phyloP scores from a whole-genome alignment of 148 eudicot species.

The Cornus suecica region DNA sequence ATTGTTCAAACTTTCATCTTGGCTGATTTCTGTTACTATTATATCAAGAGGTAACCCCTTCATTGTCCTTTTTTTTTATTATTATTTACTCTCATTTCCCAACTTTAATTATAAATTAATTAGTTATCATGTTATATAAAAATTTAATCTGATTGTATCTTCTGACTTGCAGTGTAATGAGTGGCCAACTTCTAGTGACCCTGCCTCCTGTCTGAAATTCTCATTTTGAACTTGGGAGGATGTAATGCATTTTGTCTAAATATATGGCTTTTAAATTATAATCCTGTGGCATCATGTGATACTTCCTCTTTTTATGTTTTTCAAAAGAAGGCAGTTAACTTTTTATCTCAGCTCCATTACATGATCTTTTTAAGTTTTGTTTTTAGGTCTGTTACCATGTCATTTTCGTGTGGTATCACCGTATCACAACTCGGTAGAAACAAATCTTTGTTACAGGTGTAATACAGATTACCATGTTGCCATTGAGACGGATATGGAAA shows the following conservation, averaged over 20 bases:
- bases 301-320: background rate
- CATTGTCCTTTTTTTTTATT: background rate
- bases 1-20: conserved; percentile 76
- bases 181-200: conserved; percentile 50
- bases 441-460: too few species aligned
- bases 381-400: too few species aligned
- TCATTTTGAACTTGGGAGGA: background rate
- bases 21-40: conserved; percentile 88
- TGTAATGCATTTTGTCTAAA: background rate
- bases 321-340: too few species aligned
- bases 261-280: background rate
- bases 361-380: too few species aligned
- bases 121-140: background rate
- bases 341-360: too few species aligned
- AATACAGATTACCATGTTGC: too few species aligned
- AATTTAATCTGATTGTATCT: background rate
- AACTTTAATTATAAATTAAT: background rate
- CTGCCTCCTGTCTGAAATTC: conserved; percentile 32
- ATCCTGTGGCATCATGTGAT: background rate
- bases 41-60: conserved; percentile 59
- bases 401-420: too few species aligned
- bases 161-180: conserved; percentile 42
- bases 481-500: too few species aligned
- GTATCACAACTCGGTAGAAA: too few species aligned
- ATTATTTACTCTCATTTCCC: background rate